Base-by-base conservation (phyloP, 2,329 filamentous ascomycete species). In the Magnaporthiopsis incrustans region DNA sequence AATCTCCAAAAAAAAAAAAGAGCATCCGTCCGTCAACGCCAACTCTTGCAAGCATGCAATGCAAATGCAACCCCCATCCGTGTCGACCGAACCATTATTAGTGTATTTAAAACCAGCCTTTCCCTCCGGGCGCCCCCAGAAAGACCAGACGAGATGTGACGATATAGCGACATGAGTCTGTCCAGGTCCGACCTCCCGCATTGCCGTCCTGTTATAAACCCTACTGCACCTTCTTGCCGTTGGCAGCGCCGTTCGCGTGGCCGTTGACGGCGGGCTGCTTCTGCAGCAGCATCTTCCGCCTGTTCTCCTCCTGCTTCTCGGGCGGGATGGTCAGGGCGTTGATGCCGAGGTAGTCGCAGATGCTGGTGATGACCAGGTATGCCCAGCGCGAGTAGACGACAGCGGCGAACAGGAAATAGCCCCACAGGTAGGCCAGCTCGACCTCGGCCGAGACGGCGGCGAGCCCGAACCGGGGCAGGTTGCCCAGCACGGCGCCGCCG, bases 321-420 rank as follows among this genome's bases (percentile, higher is more conserved):
- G 76, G 74, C 14, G 86, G 86, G 66, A 99, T 97, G 0, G 93
- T 98, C 68, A 99, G 79, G 72, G 94, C 97, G 73, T 94, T 95
- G 80, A 99, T 99, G 67, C 91, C 92, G 30, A 99, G 80, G 77
- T 90, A 98, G 64, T 88, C 83, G 78, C 95, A 98, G 71, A 99
- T 98, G 73, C 89, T 90, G 67, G 88, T 90, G 71, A 97, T 92
- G 60, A 98, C 93, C 57, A 97, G 81, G 71, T 90, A 89, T 0
- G 95, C 95, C 95, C 95, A 99, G 69, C 90, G 86, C 75, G 90
- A 93, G 77, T 99, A 99, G 3, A 91, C 90, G n/a, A 93, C 78
- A 59, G 88, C 78, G 1, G 93, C 88, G 74, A 97, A 95, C 61
- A 90, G 71, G 67, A 98, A 89, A 78, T 97, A 98, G 0, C 80